A percentile compares a stretch with the other conserved stretches of the same genome.
Conservation (phyloP, 2,329 filamentous ascomycete species). For the Fusarium goolgardi region DNA sequence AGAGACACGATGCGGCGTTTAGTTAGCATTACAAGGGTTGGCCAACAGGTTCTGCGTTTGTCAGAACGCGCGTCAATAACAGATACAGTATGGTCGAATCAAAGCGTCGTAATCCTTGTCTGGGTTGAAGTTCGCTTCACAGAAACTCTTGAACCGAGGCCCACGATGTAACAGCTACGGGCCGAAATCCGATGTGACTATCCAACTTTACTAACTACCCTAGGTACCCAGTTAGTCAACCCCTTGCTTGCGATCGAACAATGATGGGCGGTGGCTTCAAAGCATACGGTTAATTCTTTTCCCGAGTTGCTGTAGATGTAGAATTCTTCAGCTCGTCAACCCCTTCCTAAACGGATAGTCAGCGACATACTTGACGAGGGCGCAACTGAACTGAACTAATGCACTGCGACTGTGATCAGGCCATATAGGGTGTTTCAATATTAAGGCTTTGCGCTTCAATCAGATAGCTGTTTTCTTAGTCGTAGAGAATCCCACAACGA, state of each 20-base stretch:
- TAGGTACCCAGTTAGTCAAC: not conserved
- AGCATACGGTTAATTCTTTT: not conserved
- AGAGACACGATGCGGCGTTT: not conserved
- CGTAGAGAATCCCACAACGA: not conserved
- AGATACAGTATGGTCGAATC: not conserved
- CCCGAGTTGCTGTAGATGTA: not conserved
- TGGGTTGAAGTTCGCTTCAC: conserved; percentile 7
- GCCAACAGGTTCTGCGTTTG: not conserved
- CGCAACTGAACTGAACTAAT: conserved; percentile 1
- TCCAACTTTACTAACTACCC: not conserved
- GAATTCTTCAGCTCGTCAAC: not conserved
- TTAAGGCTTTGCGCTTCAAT: conserved; percentile 5
- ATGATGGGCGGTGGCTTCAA: not conserved
- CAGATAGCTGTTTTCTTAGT: not conserved
- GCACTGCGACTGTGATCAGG: not conserved
- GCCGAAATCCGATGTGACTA: not conserved
- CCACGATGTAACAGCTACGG: conserved; percentile 17
- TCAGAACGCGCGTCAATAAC: not conserved
- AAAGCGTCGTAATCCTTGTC: not conserved
- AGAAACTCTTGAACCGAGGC: conserved; percentile 6
- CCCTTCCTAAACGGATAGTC: not conserved
- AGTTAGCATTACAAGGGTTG: not conserved
- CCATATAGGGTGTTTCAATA: conserved; percentile 15
- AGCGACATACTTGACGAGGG: conserved; percentile 6
- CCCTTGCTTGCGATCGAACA: not conserved